These are phyloP conservation scores for Coemansia sp. DNA, from an alignment of 192 early-diverging fungal species.

Conservation along the genomic window DNA sequence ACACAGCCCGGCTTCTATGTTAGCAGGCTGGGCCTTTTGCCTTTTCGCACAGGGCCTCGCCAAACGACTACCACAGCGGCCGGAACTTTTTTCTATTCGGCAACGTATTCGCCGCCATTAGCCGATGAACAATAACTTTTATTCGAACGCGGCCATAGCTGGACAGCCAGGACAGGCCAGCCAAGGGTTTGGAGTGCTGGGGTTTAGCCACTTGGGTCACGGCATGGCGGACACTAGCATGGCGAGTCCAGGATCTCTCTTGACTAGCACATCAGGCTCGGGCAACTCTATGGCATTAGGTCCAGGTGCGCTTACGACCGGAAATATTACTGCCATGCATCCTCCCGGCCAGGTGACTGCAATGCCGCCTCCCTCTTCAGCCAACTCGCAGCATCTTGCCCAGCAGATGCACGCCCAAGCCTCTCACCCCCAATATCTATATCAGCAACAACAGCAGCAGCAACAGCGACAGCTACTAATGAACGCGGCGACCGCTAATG, in stretches of 20 bases:
- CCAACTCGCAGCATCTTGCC: neutral
- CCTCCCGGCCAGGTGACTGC: constrained; percentile 10
- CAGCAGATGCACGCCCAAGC: constrained; percentile 10
- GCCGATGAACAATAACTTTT: constrained; percentile 15
- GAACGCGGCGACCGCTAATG: constrained; percentile 2
- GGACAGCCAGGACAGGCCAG: neutral
- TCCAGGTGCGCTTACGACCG: neutral
- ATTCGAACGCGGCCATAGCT: constrained; percentile 4
- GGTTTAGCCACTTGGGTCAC: constrained; percentile 40
- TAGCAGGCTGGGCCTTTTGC: constrained; percentile 4
- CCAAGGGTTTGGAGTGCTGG: constrained; percentile 33
- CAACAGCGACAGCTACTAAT: constrained; percentile 2
- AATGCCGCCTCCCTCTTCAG: constrained; percentile 4
- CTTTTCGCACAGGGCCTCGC: constrained; percentile 6
- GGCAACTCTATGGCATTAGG: constrained; percentile 1
- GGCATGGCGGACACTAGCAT: neutral
- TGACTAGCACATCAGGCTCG: neutral
- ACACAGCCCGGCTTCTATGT: constrained; percentile 3
- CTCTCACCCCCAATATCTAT: constrained; percentile 8
- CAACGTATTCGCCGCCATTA: neutral
- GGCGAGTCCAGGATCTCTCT: neutral
- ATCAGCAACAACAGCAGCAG: constrained; percentile 35
- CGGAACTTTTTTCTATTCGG: neutral
- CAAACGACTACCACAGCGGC: constrained; percentile 5
- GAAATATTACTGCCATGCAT: constrained; percentile 17